Evolutionary conservation across 23 red algal genomes (phyloP).

Genomic region (Gracilaria domingensis): DNA sequence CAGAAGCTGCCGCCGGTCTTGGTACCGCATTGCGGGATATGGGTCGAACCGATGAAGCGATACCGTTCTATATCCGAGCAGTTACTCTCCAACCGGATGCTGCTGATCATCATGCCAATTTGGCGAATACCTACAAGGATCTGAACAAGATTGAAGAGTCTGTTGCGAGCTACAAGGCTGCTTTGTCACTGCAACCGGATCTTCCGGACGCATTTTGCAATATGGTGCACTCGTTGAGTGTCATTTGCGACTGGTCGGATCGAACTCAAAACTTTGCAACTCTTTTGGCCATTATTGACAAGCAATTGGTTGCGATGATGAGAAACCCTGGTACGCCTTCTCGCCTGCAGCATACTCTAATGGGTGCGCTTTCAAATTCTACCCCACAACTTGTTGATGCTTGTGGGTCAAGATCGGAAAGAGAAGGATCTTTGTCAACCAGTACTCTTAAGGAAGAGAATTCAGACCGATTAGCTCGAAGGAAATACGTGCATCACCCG

Average conservation of each 20-base stretch:
- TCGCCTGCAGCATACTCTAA: conserved; percentile 39
- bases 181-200: conserved; percentile 55
- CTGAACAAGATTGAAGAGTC: conserved; percentile 67
- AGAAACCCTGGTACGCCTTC: conserved; percentile 54
- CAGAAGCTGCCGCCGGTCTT: conserved; percentile 70
- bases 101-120: conserved; percentile 65
- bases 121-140: conserved; percentile 82
- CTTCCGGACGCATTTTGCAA: conserved; percentile 76
- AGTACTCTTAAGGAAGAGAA: conserved; percentile 29
- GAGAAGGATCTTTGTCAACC: conserved; percentile 22
- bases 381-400: conserved; percentile 72
- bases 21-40: conserved; percentile 73
- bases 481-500: conserved; percentile 54
- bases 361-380: conserved; percentile 64
- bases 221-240: conserved; percentile 72
- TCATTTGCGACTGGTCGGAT: conserved; percentile 76
- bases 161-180: conserved; percentile 56
- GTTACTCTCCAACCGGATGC: conserved; percentile 61
- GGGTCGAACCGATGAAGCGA: conserved; percentile 71
- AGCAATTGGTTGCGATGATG: conserved; percentile 54
- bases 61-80: conserved; percentile 51
- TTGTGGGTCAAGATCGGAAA: conserved; percentile 63
- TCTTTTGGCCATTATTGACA: conserved; percentile 57
- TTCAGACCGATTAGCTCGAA: conserved; percentile 12
- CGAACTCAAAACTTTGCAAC: conserved; percentile 69